Evolutionary conservation across 352 stramenopile species (phyloP).

Genomic region (Albugo candida): DNA sequence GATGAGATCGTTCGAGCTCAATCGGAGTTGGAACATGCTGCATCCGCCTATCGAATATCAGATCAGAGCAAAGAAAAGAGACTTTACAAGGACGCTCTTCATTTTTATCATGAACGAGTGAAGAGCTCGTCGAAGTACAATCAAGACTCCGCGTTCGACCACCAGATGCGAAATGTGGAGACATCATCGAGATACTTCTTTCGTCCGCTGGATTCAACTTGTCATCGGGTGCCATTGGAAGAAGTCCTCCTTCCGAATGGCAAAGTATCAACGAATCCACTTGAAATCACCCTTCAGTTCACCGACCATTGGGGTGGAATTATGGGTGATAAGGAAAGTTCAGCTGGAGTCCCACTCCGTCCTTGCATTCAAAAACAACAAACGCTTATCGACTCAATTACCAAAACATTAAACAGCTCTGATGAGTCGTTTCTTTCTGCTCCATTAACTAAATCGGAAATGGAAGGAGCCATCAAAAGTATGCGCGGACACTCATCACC

Average conservation of each 20-base stretch:
- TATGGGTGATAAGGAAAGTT: conserved; percentile 2
- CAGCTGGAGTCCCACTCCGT: not conserved
- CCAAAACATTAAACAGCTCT: not conserved
- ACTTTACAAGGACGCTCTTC: not conserved
- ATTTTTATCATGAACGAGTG: conserved; percentile 3
- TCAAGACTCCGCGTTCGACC: conserved; percentile 7
- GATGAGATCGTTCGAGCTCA: conserved; percentile 1
- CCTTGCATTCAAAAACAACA: conserved; percentile 1
- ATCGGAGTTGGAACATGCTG: not conserved
- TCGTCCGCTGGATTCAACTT: conserved; percentile 3
- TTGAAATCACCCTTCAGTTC: conserved; percentile 4
- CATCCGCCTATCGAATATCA: conserved; percentile 1
- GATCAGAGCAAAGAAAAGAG: not conserved
- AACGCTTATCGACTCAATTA: not conserved
- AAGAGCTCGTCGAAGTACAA: conserved; percentile 3
- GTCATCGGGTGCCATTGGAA: conserved; percentile 1
- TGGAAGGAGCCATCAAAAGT: not conserved
- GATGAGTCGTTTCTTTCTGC: not conserved
- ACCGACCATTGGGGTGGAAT: conserved; percentile 6
- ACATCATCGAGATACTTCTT: conserved; percentile 4
- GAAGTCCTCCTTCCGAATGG: not conserved
- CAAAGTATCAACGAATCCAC: conserved; percentile 3
- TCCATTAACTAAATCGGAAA: not conserved
- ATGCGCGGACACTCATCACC: not conserved
- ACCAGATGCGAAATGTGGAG: conserved; percentile 1